Evolutionary conservation across 176 grass and related monocot genomes (phyloP), one percentile per base, ranked within the genome.

Genomic region (Urochloa ruziziensis): DNA sequence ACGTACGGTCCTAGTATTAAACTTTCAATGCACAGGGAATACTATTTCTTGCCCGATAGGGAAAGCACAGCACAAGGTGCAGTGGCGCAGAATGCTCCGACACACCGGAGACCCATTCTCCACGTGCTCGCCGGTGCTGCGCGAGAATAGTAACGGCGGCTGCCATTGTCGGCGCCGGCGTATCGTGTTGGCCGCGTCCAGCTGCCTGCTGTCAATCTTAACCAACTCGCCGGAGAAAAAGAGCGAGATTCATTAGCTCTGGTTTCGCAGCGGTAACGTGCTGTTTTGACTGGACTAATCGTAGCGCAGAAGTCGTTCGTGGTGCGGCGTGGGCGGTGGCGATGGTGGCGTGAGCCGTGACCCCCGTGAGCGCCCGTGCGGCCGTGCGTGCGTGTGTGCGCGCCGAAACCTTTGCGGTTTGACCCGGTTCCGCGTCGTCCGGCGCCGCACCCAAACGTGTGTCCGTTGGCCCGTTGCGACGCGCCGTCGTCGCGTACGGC

Each of bases 281-380:
- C 47, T 49, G 47, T 15, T 49, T 49, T 49, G 47, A 49, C 47
- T 49, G 47, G 47, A 49, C 47, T 40, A 40, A 40, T 40, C 39
- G 39, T n/a, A n/a, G n/a, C 19, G 60, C 60, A 51, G 1, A 46
- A 46, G 67, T 69, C 39, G 23, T n/a, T n/a, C n/a, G n/a, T n/a
- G n/a, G n/a, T n/a, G n/a, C 2, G 64, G 34, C 5, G 37, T 36
- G 4, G 21, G 49, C 24, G 13, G 28, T 8, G 27, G 2, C 18
- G 56, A 37, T 17, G 43, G 77, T 80, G 77, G 61, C 77, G 43
- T 66, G 76, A 64, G 13, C 67, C n/a, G n/a, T n/a, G n/a, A n/a
- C n/a, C n/a, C n/a, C n/a, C n/a, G n/a, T n/a, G n/a, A n/a, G 39
- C 14, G 27, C 29, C 25, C 17, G 58, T 36, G 66, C 23, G n/a